These are phyloP conservation scores for Platanthera zijinensis DNA, from an alignment of 106 monocot genomes.

Conservation along the genomic window DNA sequence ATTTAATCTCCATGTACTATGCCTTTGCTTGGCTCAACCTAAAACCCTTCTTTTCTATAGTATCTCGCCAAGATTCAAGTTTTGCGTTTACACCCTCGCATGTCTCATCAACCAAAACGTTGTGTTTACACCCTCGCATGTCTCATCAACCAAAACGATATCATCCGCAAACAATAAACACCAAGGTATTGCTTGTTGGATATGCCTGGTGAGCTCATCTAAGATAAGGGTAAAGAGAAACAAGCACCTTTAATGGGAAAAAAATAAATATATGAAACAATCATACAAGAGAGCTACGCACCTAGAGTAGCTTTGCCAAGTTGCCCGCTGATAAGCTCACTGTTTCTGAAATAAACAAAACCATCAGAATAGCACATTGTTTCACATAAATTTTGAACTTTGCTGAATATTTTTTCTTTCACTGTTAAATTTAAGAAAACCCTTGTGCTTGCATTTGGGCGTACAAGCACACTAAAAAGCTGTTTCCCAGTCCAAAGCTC, in stretches of 20 bases:
- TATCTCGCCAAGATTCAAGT: too few relatives aligned
- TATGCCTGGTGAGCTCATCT: too few relatives aligned
- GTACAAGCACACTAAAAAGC: slow-evolving; percentile 81
- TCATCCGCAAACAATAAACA: too few relatives aligned
- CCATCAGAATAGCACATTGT: slow-evolving; percentile 85
- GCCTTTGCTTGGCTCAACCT: too few relatives aligned
- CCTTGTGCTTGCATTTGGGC: slow-evolving; percentile 73
- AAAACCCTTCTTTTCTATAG: too few relatives aligned
- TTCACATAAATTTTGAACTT: slow-evolving; percentile 20
- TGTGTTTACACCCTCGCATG: too few relatives aligned
- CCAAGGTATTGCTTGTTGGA: too few relatives aligned
- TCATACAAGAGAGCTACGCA: slow-evolving; percentile 14
- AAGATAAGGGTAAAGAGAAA: not conserved
- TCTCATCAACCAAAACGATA: too few relatives aligned
- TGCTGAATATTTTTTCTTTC: slow-evolving; percentile 51
- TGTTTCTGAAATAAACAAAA: slow-evolving; percentile 86
- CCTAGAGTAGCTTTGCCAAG: slow-evolving; percentile 94
- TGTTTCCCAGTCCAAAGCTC: slow-evolving; percentile 99
- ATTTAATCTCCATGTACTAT: too few relatives aligned
- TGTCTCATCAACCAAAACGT: too few relatives aligned
- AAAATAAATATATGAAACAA: not conserved
- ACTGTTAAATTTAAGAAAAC: slow-evolving; percentile 75
- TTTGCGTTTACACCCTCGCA: too few relatives aligned
- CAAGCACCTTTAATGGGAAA: not conserved
- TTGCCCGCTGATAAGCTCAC: slow-evolving; percentile 88